phyloP scores from a whole-genome alignment of 768 basidiomycete genomes.

The Inosperma sp. region DNA sequence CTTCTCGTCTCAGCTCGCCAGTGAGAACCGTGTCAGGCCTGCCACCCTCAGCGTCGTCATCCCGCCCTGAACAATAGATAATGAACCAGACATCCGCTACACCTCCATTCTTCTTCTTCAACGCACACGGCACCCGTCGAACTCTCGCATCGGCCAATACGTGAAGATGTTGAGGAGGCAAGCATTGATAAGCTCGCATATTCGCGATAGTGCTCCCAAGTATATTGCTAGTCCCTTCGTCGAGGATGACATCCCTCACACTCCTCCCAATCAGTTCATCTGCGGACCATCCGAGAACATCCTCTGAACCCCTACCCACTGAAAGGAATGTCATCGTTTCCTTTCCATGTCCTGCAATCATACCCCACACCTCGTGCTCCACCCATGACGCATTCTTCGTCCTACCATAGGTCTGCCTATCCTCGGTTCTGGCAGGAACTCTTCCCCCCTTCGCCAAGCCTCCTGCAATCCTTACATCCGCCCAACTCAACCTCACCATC shows the following conservation, averaged over 20 bases:
- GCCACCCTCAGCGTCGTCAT: too few relatives aligned
- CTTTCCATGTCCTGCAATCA: conserved; percentile 38
- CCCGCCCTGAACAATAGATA: conserved; percentile 25
- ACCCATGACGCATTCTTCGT: conserved; percentile 17
- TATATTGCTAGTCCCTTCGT: conserved; percentile 19
- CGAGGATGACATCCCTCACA: conserved; percentile 35
- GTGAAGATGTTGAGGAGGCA: neutral
- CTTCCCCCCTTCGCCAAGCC: conserved; percentile 33
- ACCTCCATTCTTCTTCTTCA: conserved; percentile 38
- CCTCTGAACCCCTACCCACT: conserved; percentile 46
- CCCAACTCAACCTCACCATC: conserved; percentile 64
- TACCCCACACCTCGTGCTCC: conserved; percentile 50
- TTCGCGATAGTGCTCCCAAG: conserved; percentile 23
- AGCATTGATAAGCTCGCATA: conserved; percentile 13
- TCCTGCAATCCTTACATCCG: conserved; percentile 46
- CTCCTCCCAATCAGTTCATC: conserved; percentile 50
- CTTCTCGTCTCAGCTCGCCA: too few relatives aligned
- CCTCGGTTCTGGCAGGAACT: conserved; percentile 5
- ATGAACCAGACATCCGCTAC: conserved; percentile 24
- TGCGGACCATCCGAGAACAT: conserved; percentile 62
- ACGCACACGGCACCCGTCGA: conserved; percentile 28
- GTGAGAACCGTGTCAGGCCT: too few relatives aligned
- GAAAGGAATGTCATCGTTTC: conserved; percentile 40
- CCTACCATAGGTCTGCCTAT: neutral
- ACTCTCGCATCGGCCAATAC: conserved; percentile 15